phyloP scores from a whole-genome alignment of 257 asterid genomes.

The Plantago major region DNA sequence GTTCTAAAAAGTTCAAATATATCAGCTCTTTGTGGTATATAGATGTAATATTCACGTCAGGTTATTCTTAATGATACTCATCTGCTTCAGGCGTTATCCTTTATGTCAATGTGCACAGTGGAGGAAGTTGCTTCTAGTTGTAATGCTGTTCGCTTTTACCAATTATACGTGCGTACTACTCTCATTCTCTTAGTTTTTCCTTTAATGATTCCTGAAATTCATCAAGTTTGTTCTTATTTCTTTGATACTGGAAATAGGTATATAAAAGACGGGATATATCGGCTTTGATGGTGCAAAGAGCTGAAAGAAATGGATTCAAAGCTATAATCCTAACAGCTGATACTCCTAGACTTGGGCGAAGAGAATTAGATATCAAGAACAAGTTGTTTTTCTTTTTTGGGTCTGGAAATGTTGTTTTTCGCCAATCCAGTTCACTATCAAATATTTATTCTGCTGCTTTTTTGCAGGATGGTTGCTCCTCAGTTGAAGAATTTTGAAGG shows the following conservation, averaged over 20 bases:
- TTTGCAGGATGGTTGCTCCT: slow-evolving; percentile 55
- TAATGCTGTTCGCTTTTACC: slow-evolving; percentile 62
- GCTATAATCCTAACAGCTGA: slow-evolving; percentile 60
- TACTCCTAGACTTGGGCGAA: slow-evolving; percentile 54
- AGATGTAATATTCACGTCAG: too few species aligned
- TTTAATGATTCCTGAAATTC: too few species aligned
- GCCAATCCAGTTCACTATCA: not conserved
- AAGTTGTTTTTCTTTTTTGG: slow-evolving; percentile 27
- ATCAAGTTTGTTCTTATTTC: not conserved
- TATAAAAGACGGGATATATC: slow-evolving; percentile 49
- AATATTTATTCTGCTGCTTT: not conserved
- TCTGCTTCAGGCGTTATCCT: slow-evolving; percentile 42
- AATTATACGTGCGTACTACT: slow-evolving; percentile 37
- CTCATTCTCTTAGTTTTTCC: too few species aligned
- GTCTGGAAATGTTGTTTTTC: not conserved
- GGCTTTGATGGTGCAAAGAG: slow-evolving; percentile 53
- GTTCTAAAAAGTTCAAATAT: too few species aligned
- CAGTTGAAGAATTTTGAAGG: slow-evolving; percentile 51
- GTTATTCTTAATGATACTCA: not conserved
- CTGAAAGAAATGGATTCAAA: slow-evolving; percentile 61
- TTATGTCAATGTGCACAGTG: slow-evolving; percentile 42
- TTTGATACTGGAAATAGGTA: slow-evolving; percentile 27
- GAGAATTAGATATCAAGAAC: slow-evolving; percentile 60
- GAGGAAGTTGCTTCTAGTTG: slow-evolving; percentile 73
- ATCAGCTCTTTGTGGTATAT: too few species aligned